Evolutionary conservation across 495 filamentous ascomycete genomes (phyloP).

Genomic region (Aspergillus indologenus): DNA sequence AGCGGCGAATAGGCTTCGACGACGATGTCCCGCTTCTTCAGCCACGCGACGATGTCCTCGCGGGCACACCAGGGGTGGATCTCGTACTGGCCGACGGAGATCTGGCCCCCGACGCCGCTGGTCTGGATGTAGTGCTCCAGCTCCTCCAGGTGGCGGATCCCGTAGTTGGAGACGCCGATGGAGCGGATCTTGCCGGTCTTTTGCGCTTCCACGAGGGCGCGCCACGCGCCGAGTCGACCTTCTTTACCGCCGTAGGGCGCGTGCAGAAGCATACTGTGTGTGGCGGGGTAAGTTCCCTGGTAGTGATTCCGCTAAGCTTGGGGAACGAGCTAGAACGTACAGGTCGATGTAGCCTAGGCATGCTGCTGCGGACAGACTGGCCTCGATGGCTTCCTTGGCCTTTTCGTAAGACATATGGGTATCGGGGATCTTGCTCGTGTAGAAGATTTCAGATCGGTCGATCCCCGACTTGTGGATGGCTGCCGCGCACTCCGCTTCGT

Average conservation of each 20-base stretch:
- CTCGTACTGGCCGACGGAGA: conserved; percentile 85
- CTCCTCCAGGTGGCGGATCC: conserved; percentile 54
- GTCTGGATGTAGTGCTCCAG: conserved; percentile 68
- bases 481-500: conserved; percentile 48
- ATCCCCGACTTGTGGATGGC: conserved; percentile 46
- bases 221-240: conserved; percentile 50
- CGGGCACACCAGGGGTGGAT: conserved; percentile 86
- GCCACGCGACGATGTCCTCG: conserved; percentile 74
- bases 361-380: conserved; percentile 40
- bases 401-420: conserved; percentile 46
- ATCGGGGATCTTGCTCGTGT: conserved; percentile 54
- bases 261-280: conserved; percentile 49
- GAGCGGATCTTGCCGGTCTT: conserved; percentile 51
- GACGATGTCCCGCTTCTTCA: conserved; percentile 61
- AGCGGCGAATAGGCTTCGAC: conserved; percentile 81
- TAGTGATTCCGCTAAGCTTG: neutral
- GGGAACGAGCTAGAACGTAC: conserved; percentile 23
- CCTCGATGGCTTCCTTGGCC: conserved; percentile 48
- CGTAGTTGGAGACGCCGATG: conserved; percentile 57
- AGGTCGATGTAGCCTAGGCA: conserved; percentile 56
- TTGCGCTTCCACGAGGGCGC: conserved; percentile 53
- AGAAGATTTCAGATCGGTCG: conserved; percentile 51
- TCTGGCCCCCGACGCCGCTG: conserved; percentile 66
- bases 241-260: conserved; percentile 54
- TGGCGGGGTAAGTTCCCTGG: neutral